A percentile compares a stretch with the other conserved stretches of the same genome.
phyloP scores from a whole-genome alignment of 352 stramenopile species.

The Globisporangium irregulare region DNA sequence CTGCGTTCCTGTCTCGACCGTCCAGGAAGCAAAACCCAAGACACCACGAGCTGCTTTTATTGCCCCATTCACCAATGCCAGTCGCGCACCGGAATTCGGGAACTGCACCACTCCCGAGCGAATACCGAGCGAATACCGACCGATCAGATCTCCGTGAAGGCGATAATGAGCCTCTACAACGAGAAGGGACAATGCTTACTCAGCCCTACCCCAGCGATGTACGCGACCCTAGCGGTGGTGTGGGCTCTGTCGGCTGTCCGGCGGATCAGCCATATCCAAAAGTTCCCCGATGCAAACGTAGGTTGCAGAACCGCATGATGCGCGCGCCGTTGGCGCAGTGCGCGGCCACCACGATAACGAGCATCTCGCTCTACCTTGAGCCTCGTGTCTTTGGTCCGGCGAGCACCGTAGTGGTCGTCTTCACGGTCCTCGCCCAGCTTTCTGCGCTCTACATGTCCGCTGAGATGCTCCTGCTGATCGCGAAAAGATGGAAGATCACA shows the following conservation, averaged over 20 bases:
- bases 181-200: slow-evolving; percentile 34
- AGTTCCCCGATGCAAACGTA: slow-evolving; percentile 42
- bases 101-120: background rate
- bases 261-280: slow-evolving; percentile 50
- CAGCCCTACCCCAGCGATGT: slow-evolving; percentile 26
- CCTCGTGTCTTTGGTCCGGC: slow-evolving; percentile 31
- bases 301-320: slow-evolving; percentile 56
- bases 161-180: slow-evolving; percentile 51
- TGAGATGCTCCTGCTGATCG: slow-evolving; percentile 53
- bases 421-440: slow-evolving; percentile 34
- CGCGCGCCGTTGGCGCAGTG: slow-evolving; percentile 35
- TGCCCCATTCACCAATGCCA: background rate
- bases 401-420: slow-evolving; percentile 33
- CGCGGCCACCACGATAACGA: slow-evolving; percentile 28
- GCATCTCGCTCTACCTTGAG: slow-evolving; percentile 29
- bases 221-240: slow-evolving; percentile 27
- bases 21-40: slow-evolving; percentile 14
- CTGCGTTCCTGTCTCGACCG: slow-evolving; percentile 44
- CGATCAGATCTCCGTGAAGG: slow-evolving; percentile 33
- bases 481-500: slow-evolving; percentile 76
- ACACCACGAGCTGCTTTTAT: background rate
- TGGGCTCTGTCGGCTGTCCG: slow-evolving; percentile 36
- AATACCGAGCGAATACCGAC: background rate
- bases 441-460: slow-evolving; percentile 38
- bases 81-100: background rate